Base-by-base conservation (phyloP, 768 basidiomycete genomes). In the Serendipita sp. region DNA sequence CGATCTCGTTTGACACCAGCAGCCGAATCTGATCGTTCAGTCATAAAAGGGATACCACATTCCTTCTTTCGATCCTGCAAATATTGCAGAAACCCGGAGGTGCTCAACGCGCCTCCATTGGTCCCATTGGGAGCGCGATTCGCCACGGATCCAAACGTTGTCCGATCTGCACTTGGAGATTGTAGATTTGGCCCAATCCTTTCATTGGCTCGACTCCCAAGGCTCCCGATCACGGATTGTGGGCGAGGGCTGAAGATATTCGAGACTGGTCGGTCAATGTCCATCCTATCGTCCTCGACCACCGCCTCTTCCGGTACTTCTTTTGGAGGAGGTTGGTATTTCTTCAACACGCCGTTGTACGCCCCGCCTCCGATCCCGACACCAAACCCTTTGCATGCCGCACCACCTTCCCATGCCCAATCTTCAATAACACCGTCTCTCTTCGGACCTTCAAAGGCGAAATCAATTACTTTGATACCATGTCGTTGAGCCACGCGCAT, bases 371-470 rank as follows among this genome's bases (percentile, higher is more conserved):
- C 53, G 28, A 58, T 24, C 30, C 53, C 53, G 4, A 58, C 31
- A n/a, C 53, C 53, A 31, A 58, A 58, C n/a, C 53, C 53, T 58
- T 24, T 24, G 53, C 53, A 58, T 11, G 20, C 30, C n/a, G 20
- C 24, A 30, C 53, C 53, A 26, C 53, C 53, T 34, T 58, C 53
- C 20, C 30, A 58, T 22, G 53, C 53, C 53, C 53, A 58, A 26
- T 58, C 53, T 20, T 24, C 24, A 9, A 58, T 31, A 4, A 30
- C 26, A 26, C 53, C 53, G 4, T 58, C 53, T n/a, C 53, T 22
- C 33, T 58, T 33, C 17, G 53, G 53, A 58, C 53, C 53, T 33
- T 58, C 53, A 20, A 58, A 58, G 17, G 53, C 53, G 53, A 58
- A 58, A 58, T 58, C 53, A n/a, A 58, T 20, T 4, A 58, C 53